Base-by-base conservation (phyloP, 2,329 filamentous ascomycete genomes). In the Penicillium fuscoglaucum region DNA sequence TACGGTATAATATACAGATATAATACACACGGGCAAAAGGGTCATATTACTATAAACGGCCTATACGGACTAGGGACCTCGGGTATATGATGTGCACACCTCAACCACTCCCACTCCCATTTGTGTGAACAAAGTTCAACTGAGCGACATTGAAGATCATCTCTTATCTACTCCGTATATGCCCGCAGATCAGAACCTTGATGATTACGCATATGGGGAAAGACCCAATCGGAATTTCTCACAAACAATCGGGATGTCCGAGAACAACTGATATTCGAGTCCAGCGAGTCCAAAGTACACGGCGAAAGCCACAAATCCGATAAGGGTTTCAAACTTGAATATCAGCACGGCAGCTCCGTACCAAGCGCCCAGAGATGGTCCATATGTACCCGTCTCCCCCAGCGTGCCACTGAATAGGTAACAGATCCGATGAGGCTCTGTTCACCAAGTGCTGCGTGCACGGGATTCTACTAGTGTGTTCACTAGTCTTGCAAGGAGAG, bases 391-490 rank as follows among this genome's bases (percentile, higher is more conserved):
- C 7, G 21, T 31, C 21, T 39, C 24, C 40, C 28, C 29, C 5
- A 21, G 6, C 31, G 9, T 17, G 6, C 9, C 9, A n/a, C 43
- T 7, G n/a, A 39, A 39, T 19, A 54, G 52, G 43, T 2, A 54
- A 54, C 8, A 39, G 8, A 53, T 17, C 28, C 28, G 12, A 45
- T 54, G 50, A 54, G 55, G 50, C 55, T 57, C 55, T 57, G 55
- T 54, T 31, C 55, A 35, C 49, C 8, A n/a, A 13, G 43, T 46
- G 55, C 49, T 53, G 31, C 49, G 49, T 57, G 55, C 55, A 53
- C 43, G 17, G 19, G 21, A 52, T 26, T 47, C 24, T 44, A 54
- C 55, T 57, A 57, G 48, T 52, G 29, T 31, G 2, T 46, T 46
- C 48, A 17, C 48, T 57, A 57, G 54, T 46, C 35, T 55, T 10